These are phyloP conservation scores for Neovahlkampfia damariscottae DNA, from an alignment of 78 protist species.

Conservation along the genomic window DNA sequence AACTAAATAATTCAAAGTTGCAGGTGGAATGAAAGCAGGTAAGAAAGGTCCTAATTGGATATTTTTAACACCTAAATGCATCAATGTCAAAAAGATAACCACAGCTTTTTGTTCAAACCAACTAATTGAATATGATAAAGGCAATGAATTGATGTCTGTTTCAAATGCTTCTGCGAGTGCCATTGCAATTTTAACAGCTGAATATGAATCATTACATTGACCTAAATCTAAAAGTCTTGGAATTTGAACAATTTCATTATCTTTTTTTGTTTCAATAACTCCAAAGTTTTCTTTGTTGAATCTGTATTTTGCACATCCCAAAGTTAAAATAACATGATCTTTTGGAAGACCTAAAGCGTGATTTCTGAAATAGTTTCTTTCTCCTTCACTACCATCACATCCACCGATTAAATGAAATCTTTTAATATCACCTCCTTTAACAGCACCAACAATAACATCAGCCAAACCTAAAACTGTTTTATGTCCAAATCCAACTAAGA, in stretches of 20 bases:
- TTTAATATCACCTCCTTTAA: conserved; percentile 37
- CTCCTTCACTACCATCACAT: conserved; percentile 64
- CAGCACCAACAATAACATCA: conserved; percentile 28
- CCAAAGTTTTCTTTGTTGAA: conserved; percentile 39
- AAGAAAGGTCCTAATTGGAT: conserved; percentile 65
- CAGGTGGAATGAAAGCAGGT: conserved; percentile 60
- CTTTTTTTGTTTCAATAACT: conserved; percentile 34
- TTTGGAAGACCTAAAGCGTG: conserved; percentile 31
- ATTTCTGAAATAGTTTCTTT: conserved; percentile 57
- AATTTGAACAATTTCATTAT: too few relatives aligned
- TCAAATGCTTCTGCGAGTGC: conserved; percentile 35
- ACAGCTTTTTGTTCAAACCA: conserved; percentile 87
- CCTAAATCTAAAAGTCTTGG: conserved; percentile 79
- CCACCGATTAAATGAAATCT: conserved; percentile 72
- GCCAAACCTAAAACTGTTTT: conserved; percentile 41
- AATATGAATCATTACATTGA: conserved; percentile 79
- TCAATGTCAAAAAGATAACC: conserved; percentile 51
- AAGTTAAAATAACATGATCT: conserved; percentile 37
- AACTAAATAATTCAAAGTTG: not conserved
- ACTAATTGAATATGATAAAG: conserved; percentile 40
- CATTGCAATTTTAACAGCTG: conserved; percentile 57
- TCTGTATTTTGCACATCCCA: conserved; percentile 59
- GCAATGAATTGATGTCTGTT: conserved; percentile 43
- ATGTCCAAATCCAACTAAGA: conserved; percentile 41
- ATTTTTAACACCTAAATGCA: conserved; percentile 47